Percentiles rank a stretch among this genome's conserved stretches.
Conservation (phyloP, 1,139 yeast species). For the Suhomyces coccinellae region DNA sequence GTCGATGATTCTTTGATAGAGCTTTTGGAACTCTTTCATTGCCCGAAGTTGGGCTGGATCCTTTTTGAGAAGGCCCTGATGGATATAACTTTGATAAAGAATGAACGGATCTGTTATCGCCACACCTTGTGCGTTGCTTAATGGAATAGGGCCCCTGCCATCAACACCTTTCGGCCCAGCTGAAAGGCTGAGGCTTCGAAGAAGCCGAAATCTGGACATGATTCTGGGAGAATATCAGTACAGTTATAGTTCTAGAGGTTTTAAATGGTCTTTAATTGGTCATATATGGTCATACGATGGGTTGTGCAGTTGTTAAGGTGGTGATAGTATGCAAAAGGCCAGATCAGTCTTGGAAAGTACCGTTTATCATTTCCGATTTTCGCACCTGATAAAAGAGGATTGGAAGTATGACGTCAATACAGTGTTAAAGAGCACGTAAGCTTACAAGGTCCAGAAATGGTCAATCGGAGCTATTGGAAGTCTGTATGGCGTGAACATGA, state of each 20-base stretch:
- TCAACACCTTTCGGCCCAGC: slow-evolving; percentile 39
- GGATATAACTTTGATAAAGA: slow-evolving; percentile 55
- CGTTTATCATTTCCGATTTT: too few species aligned
- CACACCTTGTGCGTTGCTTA: slow-evolving; percentile 17
- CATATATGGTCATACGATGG: too few species aligned
- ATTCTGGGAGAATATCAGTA: background rate
- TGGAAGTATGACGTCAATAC: too few species aligned
- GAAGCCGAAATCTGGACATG: background rate
- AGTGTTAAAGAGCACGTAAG: too few species aligned
- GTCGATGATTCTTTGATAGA: slow-evolving; percentile 58
- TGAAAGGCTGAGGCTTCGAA: background rate
- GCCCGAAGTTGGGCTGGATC: slow-evolving; percentile 64
- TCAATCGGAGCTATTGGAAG: too few species aligned
- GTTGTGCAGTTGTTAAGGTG: too few species aligned
- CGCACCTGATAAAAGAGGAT: too few species aligned
- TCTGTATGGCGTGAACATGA: too few species aligned
- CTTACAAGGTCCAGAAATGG: too few species aligned
- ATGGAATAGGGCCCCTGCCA: slow-evolving; percentile 31
- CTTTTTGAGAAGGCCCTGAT: slow-evolving; percentile 49
- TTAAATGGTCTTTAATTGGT: background rate
- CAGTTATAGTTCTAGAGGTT: too few species aligned
- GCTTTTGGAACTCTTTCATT: slow-evolving; percentile 63
- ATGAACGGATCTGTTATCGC: slow-evolving; percentile 65
- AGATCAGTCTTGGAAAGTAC: too few species aligned
- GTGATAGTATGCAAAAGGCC: too few species aligned